Conservation (phyloP, 2,329 filamentous ascomycete genomes). For the Epichloe amarillans region DNA sequence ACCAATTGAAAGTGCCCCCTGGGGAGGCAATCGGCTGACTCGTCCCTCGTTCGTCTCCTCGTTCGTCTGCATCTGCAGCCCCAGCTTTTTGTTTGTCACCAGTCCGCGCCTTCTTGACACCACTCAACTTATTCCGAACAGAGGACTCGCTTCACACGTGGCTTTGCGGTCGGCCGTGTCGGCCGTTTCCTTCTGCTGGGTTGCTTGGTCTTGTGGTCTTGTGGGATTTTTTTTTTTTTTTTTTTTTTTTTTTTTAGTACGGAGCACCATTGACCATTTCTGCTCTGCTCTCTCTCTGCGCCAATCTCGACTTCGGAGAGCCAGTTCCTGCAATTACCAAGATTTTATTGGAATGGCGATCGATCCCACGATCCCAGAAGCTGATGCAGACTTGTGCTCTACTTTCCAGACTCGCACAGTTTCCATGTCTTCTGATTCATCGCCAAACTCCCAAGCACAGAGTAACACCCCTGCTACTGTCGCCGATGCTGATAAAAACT, state of each 20-base stretch:
- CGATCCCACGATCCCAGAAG: conserved; percentile 1
- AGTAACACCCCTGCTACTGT: neutral
- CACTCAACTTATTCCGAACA: neutral
- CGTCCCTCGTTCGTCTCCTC: too few relatives aligned
- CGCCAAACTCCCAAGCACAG: conserved; percentile 4
- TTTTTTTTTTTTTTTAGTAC: neutral
- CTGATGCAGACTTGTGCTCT: neutral
- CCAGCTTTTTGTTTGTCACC: too few relatives aligned
- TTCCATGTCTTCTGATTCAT: conserved; percentile 5
- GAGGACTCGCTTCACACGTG: neutral
- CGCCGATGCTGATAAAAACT: conserved; percentile 1
- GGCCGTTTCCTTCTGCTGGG: neutral
- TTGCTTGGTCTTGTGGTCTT: neutral
- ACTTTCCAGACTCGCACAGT: neutral
- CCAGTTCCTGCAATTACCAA: neutral
- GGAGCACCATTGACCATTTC: neutral
- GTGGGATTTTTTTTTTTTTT: too few relatives aligned
- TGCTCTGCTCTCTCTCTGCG: neutral
- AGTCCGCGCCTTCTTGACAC: neutral
- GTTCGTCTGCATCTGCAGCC: too few relatives aligned
- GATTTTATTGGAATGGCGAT: neutral
- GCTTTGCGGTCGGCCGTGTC: neutral
- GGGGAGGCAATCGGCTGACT: too few relatives aligned
- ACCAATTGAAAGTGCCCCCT: too few relatives aligned
- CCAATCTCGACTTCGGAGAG: neutral